phyloP scores from a whole-genome alignment of 345 rosid species.

The Salix caprea region DNA sequence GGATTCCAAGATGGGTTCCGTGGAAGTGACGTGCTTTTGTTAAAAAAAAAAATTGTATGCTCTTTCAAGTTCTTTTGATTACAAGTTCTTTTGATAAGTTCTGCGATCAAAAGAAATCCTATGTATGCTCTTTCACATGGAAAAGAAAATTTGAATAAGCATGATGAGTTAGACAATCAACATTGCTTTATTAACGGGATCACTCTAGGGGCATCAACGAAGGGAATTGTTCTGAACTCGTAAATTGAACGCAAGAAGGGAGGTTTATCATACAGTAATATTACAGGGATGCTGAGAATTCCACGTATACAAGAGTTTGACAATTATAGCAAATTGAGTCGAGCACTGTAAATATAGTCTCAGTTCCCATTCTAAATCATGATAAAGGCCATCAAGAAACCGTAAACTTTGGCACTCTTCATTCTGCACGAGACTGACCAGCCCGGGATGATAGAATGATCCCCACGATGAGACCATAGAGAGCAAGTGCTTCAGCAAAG shows the following conservation, averaged over 20 bases:
- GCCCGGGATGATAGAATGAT: constrained; percentile 27
- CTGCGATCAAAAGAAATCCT: too few relatives aligned
- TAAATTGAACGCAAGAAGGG: too few relatives aligned
- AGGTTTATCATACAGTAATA: not conserved
- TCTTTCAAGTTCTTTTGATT: too few relatives aligned
- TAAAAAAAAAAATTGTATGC: too few relatives aligned
- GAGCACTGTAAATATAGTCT: not conserved
- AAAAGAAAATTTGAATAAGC: too few relatives aligned
- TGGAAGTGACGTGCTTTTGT: constrained; percentile 53
- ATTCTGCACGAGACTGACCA: constrained; percentile 27
- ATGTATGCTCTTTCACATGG: too few relatives aligned
- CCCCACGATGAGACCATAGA: constrained; percentile 24
- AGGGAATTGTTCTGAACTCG: too few relatives aligned
- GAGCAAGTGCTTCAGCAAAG: constrained; percentile 27
- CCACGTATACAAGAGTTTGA: not conserved
- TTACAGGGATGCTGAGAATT: not conserved
- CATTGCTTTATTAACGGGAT: too few relatives aligned
- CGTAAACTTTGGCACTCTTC: not conserved
- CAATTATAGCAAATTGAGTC: not conserved
- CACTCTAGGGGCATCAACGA: not conserved
- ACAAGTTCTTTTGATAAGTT: too few relatives aligned
- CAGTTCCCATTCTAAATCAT: not conserved
- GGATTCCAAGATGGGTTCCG: constrained; percentile 57
- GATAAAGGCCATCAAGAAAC: not conserved
- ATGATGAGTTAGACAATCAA: too few relatives aligned